phyloP scores from a whole-genome alignment of 805 yeast species.

The Ogataea degrootiae region DNA sequence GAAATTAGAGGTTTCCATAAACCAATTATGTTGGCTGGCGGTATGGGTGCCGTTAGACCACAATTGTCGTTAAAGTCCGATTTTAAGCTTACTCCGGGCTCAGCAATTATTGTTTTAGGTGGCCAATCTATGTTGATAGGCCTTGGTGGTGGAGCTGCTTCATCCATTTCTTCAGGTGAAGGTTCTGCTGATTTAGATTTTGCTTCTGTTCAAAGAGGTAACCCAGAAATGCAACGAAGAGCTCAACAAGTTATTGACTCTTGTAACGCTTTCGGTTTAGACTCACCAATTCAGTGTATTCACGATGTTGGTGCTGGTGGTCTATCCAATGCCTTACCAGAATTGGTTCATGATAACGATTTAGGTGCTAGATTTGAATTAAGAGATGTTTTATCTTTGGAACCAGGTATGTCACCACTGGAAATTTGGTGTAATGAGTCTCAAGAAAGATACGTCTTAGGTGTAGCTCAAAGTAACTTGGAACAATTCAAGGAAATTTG shows the following conservation, averaged over 20 bases:
- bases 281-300: slow-evolving; percentile 82
- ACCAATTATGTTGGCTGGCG: slow-evolving; percentile 99
- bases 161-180: slow-evolving; percentile 93
- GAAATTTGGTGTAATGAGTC: slow-evolving; percentile 99
- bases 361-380: slow-evolving; percentile 92
- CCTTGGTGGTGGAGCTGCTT: slow-evolving; percentile 99
- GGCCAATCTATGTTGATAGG: slow-evolving; percentile 98
- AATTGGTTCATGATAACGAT: slow-evolving; percentile 93
- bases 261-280: slow-evolving; percentile 75
- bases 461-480: slow-evolving; percentile 77
- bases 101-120: slow-evolving; percentile 88
- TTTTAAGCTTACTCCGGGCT: slow-evolving; percentile 84
- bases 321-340: slow-evolving; percentile 93
- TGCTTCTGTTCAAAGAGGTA: slow-evolving; percentile 98
- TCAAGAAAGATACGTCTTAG: slow-evolving; percentile 95
- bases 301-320: slow-evolving; percentile 99
- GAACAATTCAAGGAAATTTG: slow-evolving; percentile 72
- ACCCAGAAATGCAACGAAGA: slow-evolving; percentile 98
- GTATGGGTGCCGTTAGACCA: slow-evolving; percentile 95
- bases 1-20: slow-evolving; percentile 96
- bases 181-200: slow-evolving; percentile 95
- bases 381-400: slow-evolving; percentile 83
- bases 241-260: slow-evolving; percentile 97
- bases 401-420: slow-evolving; percentile 99
- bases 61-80: slow-evolving; percentile 78